phyloP scores from a whole-genome alignment of 225 moss, liverwort and hornwort species.

The Polytrichum formosum region DNA sequence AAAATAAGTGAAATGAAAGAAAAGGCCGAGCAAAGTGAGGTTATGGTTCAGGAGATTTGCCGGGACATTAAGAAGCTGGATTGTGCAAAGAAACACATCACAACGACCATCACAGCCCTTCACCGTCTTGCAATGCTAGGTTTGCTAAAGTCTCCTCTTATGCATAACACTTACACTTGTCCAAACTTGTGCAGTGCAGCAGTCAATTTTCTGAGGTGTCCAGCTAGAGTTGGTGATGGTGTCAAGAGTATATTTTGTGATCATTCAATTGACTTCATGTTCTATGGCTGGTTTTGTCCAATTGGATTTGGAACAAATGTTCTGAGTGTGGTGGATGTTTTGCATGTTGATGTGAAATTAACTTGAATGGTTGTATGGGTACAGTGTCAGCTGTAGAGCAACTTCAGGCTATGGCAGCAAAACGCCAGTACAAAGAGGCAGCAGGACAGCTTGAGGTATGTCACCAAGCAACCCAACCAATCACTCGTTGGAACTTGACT shows the following conservation, averaged over 20 bases:
- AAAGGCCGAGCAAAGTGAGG: constrained; percentile 99
- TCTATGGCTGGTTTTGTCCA: no score
- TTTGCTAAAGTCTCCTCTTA: constrained; percentile 17
- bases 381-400: constrained; percentile 98
- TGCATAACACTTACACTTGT: background rate
- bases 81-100: constrained; percentile 98
- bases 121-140: constrained; percentile 99
- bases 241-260: no score
- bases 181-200: no score
- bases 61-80: constrained; percentile 99
- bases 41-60: constrained; percentile 99
- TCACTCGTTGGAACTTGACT: background rate
- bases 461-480: background rate
- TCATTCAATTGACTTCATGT: no score
- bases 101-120: constrained; percentile 93
- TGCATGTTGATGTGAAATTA: no score
- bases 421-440: constrained; percentile 97
- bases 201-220: no score
- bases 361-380: constrained; percentile 10
- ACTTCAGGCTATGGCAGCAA: constrained; percentile 94
- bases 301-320: no score
- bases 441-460: constrained; percentile 98
- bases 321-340: no score
- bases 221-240: no score
- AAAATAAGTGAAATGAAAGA: constrained; percentile 98